Percentiles rank a stretch among this genome's conserved stretches.
Conservation (phyloP, 352 stramenopile genomes). For the Pythium rishiriense region DNA sequence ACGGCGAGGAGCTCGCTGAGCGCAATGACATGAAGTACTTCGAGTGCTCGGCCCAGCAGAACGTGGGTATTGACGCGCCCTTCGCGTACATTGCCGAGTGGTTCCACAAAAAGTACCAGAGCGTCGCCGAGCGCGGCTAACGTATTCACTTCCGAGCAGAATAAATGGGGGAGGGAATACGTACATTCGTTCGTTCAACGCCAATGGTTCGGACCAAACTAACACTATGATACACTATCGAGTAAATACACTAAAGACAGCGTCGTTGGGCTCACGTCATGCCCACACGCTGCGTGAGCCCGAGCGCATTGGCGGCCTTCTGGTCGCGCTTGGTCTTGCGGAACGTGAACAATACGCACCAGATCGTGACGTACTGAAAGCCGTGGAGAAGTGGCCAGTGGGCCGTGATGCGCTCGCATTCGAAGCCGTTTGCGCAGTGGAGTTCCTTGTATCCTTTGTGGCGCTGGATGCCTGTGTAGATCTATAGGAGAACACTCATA, state of each 20-base stretch:
- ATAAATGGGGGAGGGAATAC: background rate
- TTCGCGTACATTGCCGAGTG: slow-evolving; percentile 81
- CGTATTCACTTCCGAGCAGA: no score
- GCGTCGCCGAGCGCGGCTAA: slow-evolving; percentile 52
- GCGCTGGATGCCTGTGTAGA: slow-evolving; percentile 44
- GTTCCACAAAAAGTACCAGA: slow-evolving; percentile 87
- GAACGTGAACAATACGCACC: slow-evolving; percentile 28
- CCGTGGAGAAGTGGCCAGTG: slow-evolving; percentile 14
- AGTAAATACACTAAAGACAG: background rate
- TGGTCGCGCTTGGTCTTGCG: slow-evolving; percentile 28
- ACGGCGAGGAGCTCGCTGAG: slow-evolving; percentile 69
- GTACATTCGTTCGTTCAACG: background rate
- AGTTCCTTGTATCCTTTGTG: slow-evolving; percentile 35
- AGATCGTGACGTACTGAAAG: slow-evolving; percentile 29
- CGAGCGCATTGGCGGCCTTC: slow-evolving; percentile 14
- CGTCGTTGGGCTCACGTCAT: background rate
- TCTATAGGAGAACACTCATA: slow-evolving; percentile 16
- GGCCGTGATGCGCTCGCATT: slow-evolving; percentile 43
- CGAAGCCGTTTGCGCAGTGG: slow-evolving; percentile 55
- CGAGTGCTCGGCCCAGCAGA: slow-evolving; percentile 79
- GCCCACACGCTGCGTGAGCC: slow-evolving; percentile 10
- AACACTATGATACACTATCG: slow-evolving; percentile 19
- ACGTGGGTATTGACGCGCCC: slow-evolving; percentile 66
- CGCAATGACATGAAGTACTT: slow-evolving; percentile 84
- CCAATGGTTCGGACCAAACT: background rate